phyloP scores from a whole-genome alignment of 345 rosid genomes.

The Hibiscus mutabilis region DNA sequence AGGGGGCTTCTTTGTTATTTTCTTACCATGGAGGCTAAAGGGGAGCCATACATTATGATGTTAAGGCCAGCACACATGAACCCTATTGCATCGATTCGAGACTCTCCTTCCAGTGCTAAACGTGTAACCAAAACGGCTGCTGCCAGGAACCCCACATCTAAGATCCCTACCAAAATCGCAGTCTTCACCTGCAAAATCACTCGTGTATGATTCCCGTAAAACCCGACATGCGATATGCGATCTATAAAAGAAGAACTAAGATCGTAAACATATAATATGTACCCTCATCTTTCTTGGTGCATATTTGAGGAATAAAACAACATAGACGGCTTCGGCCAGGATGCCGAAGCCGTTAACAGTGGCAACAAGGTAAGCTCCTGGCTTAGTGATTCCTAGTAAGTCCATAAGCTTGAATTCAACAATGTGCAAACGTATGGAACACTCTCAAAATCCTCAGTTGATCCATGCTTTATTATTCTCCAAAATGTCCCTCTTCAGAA shows the following conservation, averaged over 20 bases:
- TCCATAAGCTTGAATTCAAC: slow-evolving; percentile 58
- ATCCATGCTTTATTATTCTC: slow-evolving; percentile 38
- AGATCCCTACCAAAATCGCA: slow-evolving; percentile 24
- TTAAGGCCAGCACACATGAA: slow-evolving; percentile 52
- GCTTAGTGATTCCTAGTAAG: slow-evolving; percentile 67
- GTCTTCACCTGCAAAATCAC: slow-evolving; percentile 36
- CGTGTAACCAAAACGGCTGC: slow-evolving; percentile 41
- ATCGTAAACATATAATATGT: background rate
- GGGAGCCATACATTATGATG: slow-evolving; percentile 71
- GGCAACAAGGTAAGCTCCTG: slow-evolving; percentile 57
- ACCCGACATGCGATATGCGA: background rate
- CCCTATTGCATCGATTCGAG: slow-evolving; percentile 47
- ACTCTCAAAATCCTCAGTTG: slow-evolving; percentile 66
- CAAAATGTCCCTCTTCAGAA: slow-evolving; percentile 36
- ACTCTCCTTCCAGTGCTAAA: slow-evolving; percentile 42
- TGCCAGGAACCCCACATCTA: slow-evolving; percentile 43
- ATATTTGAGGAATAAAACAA: slow-evolving; percentile 43
- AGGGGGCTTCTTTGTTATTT: background rate
- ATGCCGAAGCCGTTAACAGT: slow-evolving; percentile 73
- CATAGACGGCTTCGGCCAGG: slow-evolving; percentile 43
- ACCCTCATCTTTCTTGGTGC: slow-evolving; percentile 41
- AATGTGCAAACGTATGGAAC: slow-evolving; percentile 70
- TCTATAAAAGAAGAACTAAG: no score
- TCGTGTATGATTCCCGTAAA: background rate
- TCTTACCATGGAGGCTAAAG: slow-evolving; percentile 69